Evolutionary conservation across 805 yeast species (phyloP), one percentile per base, ranked within the genome.

Genomic region (Candida yuanshanica): DNA sequence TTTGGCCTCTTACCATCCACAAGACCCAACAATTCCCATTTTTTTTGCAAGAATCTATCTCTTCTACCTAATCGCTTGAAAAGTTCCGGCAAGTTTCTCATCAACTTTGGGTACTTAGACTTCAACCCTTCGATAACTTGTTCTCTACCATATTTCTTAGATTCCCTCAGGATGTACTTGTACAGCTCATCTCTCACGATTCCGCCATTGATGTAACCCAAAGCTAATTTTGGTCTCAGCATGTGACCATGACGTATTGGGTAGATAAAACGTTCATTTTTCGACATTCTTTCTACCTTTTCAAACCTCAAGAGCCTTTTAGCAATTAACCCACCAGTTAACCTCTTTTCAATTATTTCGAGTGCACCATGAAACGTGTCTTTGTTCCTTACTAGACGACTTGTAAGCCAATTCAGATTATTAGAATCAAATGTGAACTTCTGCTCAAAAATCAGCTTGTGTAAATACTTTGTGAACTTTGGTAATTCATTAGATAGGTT

Each of bases 321-420:
- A 44, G 61, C 49, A 52, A 47, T 60, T 35, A 46, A 59, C 7
- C 72, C 72, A 43, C 66, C 66, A 37, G 67, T 60, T n/a, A 67
- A 45, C 24, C 49, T 59, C 7, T 48, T 48, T 38, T 68, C 62
- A 17, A 59, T 52, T 11, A 60, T 39, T 7, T 46, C 44, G 39
- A 66, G 23, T 3, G 62, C 69, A 18, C 44, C 33, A 16, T 56
- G 54, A 14, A 67, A 50, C 0, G 68, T 64, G 5, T 47, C 31
- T 6, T 45, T 34, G 32, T 60, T 52, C 12, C 46, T 43, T 9
- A 64, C 41, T 42, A 66, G 38, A 17, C 53, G 54, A 18, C 48
- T 39, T 3, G 60, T 49, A 10, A 59, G 52, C 45, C 58, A 55
- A 36, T 66, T 65, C 57, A 64, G 50, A 1, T 58, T 51, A 2